A percentile compares a stretch with the other conserved stretches of the same genome.
Evolutionary conservation across 257 asterid species (phyloP).

Genomic region (Anisodus acutangulus): DNA sequence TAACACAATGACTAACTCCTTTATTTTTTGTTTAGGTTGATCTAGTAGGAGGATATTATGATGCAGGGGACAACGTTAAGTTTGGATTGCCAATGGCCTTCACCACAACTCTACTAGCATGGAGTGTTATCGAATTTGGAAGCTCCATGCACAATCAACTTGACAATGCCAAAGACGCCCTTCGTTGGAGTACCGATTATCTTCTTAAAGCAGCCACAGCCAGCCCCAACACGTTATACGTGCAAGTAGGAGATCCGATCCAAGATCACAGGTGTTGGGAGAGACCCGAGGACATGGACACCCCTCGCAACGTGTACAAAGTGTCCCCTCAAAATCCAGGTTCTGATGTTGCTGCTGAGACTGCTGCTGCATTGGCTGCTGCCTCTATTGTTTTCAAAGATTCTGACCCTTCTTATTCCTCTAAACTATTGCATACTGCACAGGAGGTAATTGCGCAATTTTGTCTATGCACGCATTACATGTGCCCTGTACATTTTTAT

Average conservation of each 20-base stretch:
- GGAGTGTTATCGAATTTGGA: constrained; percentile 86
- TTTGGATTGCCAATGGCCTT: constrained; percentile 92
- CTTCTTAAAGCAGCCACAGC: constrained; percentile 83
- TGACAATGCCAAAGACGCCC: constrained; percentile 58
- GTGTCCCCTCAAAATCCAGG: constrained; percentile 77
- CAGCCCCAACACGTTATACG: constrained; percentile 61
- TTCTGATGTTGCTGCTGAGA: constrained; percentile 89
- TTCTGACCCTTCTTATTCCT: constrained; percentile 73
- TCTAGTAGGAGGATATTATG: constrained; percentile 84
- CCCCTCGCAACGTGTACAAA: constrained; percentile 61
- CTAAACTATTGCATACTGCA: constrained; percentile 57
- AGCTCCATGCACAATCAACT: constrained; percentile 55
- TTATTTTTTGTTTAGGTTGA: constrained; percentile 52
- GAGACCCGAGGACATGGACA: constrained; percentile 91
- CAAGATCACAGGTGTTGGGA: constrained; percentile 86
- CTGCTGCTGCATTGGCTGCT: constrained; percentile 89
- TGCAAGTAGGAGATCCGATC: constrained; percentile 84
- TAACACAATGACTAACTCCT: not conserved
- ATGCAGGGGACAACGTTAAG: constrained; percentile 87
- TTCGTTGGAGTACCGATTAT: constrained; percentile 85
- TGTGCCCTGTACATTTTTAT: not conserved
- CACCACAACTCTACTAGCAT: constrained; percentile 73
- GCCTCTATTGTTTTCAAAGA: constrained; percentile 77
- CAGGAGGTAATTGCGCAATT: constrained; percentile 36
- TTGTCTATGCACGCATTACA: not conserved